Conservation (phyloP, 306 rosid species). For the Spatholobus suberectus region DNA sequence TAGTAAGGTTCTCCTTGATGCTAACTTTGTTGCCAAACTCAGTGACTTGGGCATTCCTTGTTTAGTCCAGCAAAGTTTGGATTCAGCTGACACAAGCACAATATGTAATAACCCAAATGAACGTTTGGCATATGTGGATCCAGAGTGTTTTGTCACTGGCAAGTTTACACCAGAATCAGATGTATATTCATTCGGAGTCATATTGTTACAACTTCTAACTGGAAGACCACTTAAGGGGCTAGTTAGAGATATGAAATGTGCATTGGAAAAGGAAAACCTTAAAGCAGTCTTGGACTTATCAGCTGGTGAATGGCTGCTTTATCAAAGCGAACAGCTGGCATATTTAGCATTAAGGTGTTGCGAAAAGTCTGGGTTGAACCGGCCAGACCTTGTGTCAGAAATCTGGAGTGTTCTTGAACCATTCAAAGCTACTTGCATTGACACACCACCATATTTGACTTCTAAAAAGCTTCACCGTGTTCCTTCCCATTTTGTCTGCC, state of each 20-base stretch:
- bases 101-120: slow-evolving; percentile 36
- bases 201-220: slow-evolving; percentile 72
- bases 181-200: slow-evolving; percentile 82
- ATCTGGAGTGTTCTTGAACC: slow-evolving; percentile 73
- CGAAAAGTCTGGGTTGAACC: slow-evolving; percentile 50
- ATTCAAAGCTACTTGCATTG: slow-evolving; percentile 61
- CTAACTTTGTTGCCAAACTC: slow-evolving; percentile 76
- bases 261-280: slow-evolving; percentile 64
- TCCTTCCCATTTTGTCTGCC: slow-evolving; percentile 95
- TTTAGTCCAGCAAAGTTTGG: slow-evolving; percentile 59
- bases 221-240: slow-evolving; percentile 65
- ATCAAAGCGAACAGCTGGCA: slow-evolving; percentile 67
- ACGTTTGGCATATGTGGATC: slow-evolving; percentile 68
- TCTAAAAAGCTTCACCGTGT: slow-evolving; percentile 68
- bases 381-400: slow-evolving; percentile 74
- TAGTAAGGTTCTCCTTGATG: slow-evolving; percentile 85
- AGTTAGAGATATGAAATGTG: slow-evolving; percentile 74
- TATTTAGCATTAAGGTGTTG: slow-evolving; percentile 83
- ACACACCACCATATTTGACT: slow-evolving; percentile 48
- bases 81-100: slow-evolving; percentile 46
- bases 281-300: slow-evolving; percentile 72
- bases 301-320: slow-evolving; percentile 95
- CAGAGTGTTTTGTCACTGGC: slow-evolving; percentile 69
- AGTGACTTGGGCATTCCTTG: slow-evolving; percentile 68
- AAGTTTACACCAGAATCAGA: slow-evolving; percentile 74